Base-by-base conservation (phyloP, 306 rosid genomes). In the Prunus mira region DNA sequence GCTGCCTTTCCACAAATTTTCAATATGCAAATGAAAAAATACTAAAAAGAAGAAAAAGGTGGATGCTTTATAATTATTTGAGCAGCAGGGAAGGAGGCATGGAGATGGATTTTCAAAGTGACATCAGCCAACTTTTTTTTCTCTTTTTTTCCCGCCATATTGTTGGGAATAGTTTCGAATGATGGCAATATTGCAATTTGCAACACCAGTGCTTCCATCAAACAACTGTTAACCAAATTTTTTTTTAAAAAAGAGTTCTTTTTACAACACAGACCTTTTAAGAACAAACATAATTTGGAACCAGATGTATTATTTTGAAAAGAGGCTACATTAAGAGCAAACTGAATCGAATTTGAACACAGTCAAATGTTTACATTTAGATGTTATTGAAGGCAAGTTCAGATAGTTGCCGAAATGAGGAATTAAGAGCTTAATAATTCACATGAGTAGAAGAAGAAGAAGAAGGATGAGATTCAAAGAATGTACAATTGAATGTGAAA, bases 401-500 rank as follows among this genome's bases (percentile, higher is more conserved):
- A 55, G 27, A 76, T 45, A 72, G 65, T 57, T 65, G 77, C 82
- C 83, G 72, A 79, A 78, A 78, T 72, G 78, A 50, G 73, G 80
- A 84, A 69, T 80, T 41, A 50, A 67, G 61, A 43, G 78, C 34
- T 49, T 43, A 34, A 45, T 60, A 69, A 69, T 57, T 64, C 79
- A 83, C 83, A 87, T 74, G 76, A 77, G 75, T 61, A 43, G 86
- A 81, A 81, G 78, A 79, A 74, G 41, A 32, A 32, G 38, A 32
- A 60, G 78, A 77, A 77, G 60, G 58, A 65, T 65, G 79, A n/a
- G 76, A 82, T 82, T 78, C 76, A 66, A 64, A 72, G 91, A 86
- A 85, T 88, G 86, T 87, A 89, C 93, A 88, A 51, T 85, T 84
- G 80, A 51, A 72, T 78, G 74, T 80, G 17, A 5, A 63, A 43